Evolutionary conservation across 2,329 filamentous ascomycete species (phyloP).

Genomic region (Aspergillus costaricaensis): DNA sequence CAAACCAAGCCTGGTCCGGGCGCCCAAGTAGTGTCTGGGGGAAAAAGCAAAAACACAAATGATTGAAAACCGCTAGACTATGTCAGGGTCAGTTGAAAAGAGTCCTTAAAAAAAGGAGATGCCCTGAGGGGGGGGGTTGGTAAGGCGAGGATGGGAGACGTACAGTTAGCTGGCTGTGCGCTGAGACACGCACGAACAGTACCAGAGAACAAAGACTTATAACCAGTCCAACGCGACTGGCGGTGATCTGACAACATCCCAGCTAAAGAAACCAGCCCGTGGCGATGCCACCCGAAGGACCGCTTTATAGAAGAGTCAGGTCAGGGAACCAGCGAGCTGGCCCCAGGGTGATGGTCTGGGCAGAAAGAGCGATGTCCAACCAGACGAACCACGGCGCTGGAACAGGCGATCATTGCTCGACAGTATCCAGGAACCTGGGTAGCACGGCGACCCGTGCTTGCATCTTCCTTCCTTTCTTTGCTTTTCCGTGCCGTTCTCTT

Average conservation of each 20-base stretch:
- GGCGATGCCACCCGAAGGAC: slow-evolving; percentile 2
- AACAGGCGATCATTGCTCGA: slow-evolving; percentile 14
- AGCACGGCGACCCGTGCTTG: slow-evolving; percentile 2
- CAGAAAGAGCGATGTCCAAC: slow-evolving; percentile 9
- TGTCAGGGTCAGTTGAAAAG: background rate
- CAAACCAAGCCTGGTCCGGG: slow-evolving; percentile 3
- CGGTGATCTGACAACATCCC: background rate
- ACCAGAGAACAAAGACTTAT: background rate
- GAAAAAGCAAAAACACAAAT: slow-evolving; percentile 3
- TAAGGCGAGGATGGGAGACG: background rate
- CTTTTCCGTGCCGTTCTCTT: slow-evolving; percentile 5
- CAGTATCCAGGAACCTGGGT: slow-evolving; percentile 16
- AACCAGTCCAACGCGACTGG: background rate
- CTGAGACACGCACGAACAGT: background rate
- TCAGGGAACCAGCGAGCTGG: background rate
- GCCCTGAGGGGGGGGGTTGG: background rate
- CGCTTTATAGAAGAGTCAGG: slow-evolving; percentile 3
- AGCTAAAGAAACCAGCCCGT: background rate
- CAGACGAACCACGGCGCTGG: slow-evolving; percentile 20
- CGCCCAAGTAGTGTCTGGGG: background rate
- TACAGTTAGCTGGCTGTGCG: background rate
- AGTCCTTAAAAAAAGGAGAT: background rate
- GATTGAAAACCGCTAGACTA: background rate
- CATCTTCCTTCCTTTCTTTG: background rate
- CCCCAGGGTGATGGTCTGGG: slow-evolving; percentile 10